Percentiles rank a stretch among this genome's conserved stretches.
phyloP scores from a whole-genome alignment of 345 rosid genomes.

The Firmiana major region DNA sequence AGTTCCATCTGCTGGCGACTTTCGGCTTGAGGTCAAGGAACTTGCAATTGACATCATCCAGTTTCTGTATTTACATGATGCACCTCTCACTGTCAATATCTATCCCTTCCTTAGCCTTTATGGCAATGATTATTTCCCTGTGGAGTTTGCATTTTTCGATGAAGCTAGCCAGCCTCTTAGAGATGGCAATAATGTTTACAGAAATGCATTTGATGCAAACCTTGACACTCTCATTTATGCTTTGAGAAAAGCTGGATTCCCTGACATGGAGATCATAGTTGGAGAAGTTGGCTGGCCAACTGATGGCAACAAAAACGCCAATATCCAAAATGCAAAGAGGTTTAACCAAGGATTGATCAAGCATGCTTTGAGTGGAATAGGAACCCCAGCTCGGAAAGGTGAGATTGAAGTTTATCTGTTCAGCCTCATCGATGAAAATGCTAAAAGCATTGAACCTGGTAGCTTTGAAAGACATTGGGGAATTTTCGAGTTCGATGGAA shows the following conservation, averaged over 20 bases:
- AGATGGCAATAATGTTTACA: constrained; percentile 12
- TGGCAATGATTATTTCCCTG: constrained; percentile 30
- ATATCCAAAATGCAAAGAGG: constrained; percentile 14
- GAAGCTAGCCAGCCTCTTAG: constrained; percentile 20
- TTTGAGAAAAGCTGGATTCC: constrained; percentile 11
- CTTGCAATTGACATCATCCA: constrained; percentile 11
- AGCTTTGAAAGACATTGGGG: constrained; percentile 25
- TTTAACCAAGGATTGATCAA: constrained; percentile 18
- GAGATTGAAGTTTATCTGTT: constrained; percentile 14
- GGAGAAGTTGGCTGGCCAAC: constrained; percentile 25
- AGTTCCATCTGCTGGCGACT: constrained; percentile 20
- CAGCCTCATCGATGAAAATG: constrained; percentile 20
- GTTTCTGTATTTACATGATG: constrained; percentile 15
- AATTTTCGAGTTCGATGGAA: constrained; percentile 18
- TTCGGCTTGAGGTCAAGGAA: constrained; percentile 19
- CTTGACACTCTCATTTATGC: constrained; percentile 15
- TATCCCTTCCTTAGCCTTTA: constrained; percentile 53
- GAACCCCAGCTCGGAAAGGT: constrained; percentile 16
- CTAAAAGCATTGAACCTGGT: constrained; percentile 17
- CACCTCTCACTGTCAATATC: constrained; percentile 50
- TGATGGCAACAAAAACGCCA: constrained; percentile 19
- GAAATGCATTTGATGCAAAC: constrained; percentile 21
- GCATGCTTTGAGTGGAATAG: constrained; percentile 11
- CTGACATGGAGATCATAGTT: constrained; percentile 12
- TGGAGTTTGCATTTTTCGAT: constrained; percentile 48